Evolutionary conservation across 169 alveolate genomes (phyloP), one percentile per base, ranked within the genome.

Genomic region (Cryptosporidium felis): DNA sequence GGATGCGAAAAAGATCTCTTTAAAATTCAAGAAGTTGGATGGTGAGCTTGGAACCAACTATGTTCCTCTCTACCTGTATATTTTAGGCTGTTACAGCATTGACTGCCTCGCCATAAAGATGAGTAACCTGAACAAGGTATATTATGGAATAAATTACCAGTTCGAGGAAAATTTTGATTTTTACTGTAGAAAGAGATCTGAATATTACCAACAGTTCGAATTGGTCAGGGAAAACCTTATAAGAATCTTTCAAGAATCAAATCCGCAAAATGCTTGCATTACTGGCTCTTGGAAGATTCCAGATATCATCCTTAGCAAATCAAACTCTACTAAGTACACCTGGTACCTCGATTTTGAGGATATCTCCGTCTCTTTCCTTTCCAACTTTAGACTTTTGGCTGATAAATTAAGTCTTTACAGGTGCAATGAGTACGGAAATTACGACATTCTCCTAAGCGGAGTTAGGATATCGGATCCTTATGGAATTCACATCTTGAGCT

Each of bases 381-480:
- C 32, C 42, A 23, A 53, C n/a, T 56, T 74, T 53, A 74, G 26
- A 10, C 14, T 74, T 23, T 10, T 23, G 26, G 21, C 32, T 8
- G n/a, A 74, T 1, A 16, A 38, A 32, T 56, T 74, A 3, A 74
- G 85, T 16, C 46, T 74, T 18, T 53, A 74, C 23, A 74, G 85
- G 23, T 49, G 85, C n/a, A 74, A 74, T 36, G 85, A 74, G 40
- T 56, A 53, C 26, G 85, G 85, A 2, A 74, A 74, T 56, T 74
- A 53, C 41, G 85, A 74, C 26, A 74, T 74, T 38, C 1, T n/a
- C 21, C 51, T 74, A 18, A 28, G 41, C 14, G 21, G 56, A 38
- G 23, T 42, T 21, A 16, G 21, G 3, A 40, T 74, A 32, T 49
- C 40, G 32, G 65, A 74, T 56, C 18, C 26, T 5, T 34, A 23